Percentiles rank a stretch among this genome's conserved stretches.
Conservation (phyloP, 129 eudicot genomes). For the Gnaphalium uliginosum region DNA sequence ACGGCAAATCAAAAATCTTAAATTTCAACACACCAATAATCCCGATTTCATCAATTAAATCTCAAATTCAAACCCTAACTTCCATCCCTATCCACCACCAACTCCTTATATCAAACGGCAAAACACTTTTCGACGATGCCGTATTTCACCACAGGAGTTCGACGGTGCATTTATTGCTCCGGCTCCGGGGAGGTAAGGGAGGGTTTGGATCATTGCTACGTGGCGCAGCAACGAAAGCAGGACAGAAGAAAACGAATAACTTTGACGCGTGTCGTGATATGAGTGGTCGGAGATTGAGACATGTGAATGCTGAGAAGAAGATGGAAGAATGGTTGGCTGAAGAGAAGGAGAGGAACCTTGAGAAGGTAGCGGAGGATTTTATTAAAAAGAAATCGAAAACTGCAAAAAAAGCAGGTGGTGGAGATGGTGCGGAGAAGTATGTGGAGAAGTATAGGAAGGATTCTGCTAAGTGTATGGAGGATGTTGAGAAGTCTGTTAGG, state of each 20-base stretch:
- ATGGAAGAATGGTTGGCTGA: constrained; percentile 93
- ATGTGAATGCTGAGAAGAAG: constrained; percentile 94
- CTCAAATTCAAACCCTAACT: constrained; percentile 52
- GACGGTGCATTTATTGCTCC: constrained; percentile 45
- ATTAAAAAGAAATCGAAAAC: constrained; percentile 67
- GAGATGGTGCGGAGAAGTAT: constrained; percentile 67
- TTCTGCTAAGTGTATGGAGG: constrained; percentile 82
- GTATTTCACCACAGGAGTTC: constrained; percentile 1
- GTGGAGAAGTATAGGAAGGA: constrained; percentile 88
- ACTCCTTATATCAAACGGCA: constrained; percentile 46
- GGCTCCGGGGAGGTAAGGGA: constrained; percentile 94
- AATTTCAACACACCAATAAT: constrained; percentile 49
- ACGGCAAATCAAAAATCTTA: constrained; percentile 59
- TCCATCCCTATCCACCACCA: constrained; percentile 57
- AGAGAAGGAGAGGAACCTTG: constrained; percentile 72
- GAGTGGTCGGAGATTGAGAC: constrained; percentile 97
- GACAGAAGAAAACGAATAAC: constrained; percentile 92
- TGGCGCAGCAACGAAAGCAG: constrained; percentile 92
- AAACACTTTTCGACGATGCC: constrained; percentile 37
- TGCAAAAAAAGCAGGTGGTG: constrained; percentile 50
- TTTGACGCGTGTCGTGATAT: constrained; percentile 97
- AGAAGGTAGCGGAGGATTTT: constrained; percentile 85
- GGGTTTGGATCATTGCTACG: constrained; percentile 92
- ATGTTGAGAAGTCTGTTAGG: constrained; percentile 83
- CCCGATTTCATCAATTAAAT: constrained; percentile 46